Conservation (phyloP, 805 yeast species). For the Wickerhamiella kazuoi region DNA sequence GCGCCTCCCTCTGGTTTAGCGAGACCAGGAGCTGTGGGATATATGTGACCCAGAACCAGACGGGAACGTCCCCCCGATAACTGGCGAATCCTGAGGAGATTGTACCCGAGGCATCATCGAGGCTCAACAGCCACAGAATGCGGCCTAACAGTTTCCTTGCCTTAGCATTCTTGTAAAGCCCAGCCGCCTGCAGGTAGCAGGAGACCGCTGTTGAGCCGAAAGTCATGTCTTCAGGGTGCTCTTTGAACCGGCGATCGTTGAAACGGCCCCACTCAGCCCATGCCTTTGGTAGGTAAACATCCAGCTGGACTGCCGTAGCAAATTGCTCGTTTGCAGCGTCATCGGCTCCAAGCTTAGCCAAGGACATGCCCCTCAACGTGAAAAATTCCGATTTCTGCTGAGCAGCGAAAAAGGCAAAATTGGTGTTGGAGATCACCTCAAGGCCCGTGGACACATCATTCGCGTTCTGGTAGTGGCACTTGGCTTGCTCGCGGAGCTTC, state of each 20-base stretch:
- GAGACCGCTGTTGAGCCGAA: slow-evolving; percentile 88
- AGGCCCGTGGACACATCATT: slow-evolving; percentile 85
- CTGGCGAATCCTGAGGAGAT: slow-evolving; percentile 76
- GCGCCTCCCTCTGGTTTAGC: slow-evolving; percentile 79
- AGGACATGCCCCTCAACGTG: slow-evolving; percentile 93
- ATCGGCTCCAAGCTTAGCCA: slow-evolving; percentile 72
- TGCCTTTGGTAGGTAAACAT: slow-evolving; percentile 83
- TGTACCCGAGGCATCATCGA: slow-evolving; percentile 72
- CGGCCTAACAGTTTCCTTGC: slow-evolving; percentile 76
- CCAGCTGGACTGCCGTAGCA: slow-evolving; percentile 94
- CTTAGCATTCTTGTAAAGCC: slow-evolving; percentile 81
- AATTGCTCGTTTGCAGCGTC: slow-evolving; percentile 97
- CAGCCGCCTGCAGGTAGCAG: slow-evolving; percentile 95
- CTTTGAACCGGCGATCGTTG: slow-evolving; percentile 74
- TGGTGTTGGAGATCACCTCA: slow-evolving; percentile 93
- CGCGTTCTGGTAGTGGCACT: slow-evolving; percentile 87
- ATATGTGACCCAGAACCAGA: slow-evolving; percentile 97
- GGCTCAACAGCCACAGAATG: slow-evolving; percentile 79
- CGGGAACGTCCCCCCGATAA: slow-evolving; percentile 91
- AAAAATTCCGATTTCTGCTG: slow-evolving; percentile 97
- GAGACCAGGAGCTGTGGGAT: slow-evolving; percentile 88
- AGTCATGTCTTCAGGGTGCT: slow-evolving; percentile 59
- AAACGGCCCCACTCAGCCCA: slow-evolving; percentile 99
- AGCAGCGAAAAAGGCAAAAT: slow-evolving; percentile 86
- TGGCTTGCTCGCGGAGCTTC: slow-evolving; percentile 90